These are phyloP conservation scores for Neurospora hispaniola DNA, from an alignment of 495 filamentous ascomycete species.

Conservation along the genomic window DNA sequence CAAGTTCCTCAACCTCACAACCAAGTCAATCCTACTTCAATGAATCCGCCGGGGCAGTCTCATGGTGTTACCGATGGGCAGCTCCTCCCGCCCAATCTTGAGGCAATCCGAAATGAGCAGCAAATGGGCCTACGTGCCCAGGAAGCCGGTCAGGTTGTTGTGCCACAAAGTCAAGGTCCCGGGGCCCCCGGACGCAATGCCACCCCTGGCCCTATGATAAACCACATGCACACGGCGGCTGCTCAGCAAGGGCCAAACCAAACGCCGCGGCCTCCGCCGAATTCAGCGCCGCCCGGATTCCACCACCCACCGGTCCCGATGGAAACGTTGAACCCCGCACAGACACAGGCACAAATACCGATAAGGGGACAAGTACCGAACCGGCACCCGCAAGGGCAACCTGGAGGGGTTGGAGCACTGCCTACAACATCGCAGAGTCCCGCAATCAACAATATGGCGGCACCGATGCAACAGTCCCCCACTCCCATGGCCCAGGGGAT, in stretches of 20 bases:
- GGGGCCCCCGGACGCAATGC: conserved; percentile 33
- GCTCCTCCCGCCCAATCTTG: conserved; percentile 33
- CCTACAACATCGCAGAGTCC: conserved; percentile 40
- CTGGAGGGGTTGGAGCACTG: conserved; percentile 30
- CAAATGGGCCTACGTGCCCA: conserved; percentile 35
- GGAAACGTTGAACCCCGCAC: conserved; percentile 19
- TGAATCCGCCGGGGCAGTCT: conserved; percentile 26
- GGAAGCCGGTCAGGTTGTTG: conserved; percentile 39
- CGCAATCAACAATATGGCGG: conserved; percentile 38
- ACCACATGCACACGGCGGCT: conserved; percentile 19
- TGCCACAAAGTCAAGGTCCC: conserved; percentile 36
- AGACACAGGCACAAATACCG: conserved; percentile 25
- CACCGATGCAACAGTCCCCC: conserved; percentile 36
- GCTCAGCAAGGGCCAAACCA: conserved; percentile 28
- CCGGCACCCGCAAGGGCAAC: conserved; percentile 37
- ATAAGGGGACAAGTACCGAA: conserved; percentile 18
- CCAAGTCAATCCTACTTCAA: conserved; percentile 25
- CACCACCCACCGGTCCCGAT: conserved; percentile 30
- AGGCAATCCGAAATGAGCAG: conserved; percentile 39
- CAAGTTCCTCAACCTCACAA: conserved; percentile 24
- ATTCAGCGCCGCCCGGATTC: conserved; percentile 22
- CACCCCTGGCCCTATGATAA: conserved; percentile 22
- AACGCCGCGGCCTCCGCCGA: conserved; percentile 22
- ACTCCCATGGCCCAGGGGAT: conserved; percentile 29
- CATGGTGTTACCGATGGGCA: conserved; percentile 23